A percentile compares a stretch with the other conserved stretches of the same genome.
These are phyloP conservation scores for Tilletia horrida DNA, from an alignment of 1,284 basidiomycete species.

Conservation along the genomic window DNA sequence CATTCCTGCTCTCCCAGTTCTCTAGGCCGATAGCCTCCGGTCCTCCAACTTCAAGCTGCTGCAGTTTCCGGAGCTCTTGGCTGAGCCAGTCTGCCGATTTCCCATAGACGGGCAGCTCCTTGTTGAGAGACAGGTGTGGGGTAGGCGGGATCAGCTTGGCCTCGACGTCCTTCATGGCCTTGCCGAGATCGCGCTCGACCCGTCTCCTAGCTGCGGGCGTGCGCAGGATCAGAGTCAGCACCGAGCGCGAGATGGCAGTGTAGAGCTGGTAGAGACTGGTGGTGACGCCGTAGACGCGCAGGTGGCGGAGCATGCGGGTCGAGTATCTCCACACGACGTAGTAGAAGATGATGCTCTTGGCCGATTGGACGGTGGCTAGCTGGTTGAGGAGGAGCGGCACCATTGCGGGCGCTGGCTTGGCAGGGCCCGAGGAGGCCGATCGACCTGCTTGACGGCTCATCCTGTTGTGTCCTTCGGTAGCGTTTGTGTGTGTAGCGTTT, in stretches of 20 bases:
- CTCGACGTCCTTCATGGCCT: conserved; percentile 46
- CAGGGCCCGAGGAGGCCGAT: neutral
- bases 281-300: conserved; percentile 42
- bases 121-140: conserved; percentile 31
- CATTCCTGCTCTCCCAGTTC: conserved; percentile 34
- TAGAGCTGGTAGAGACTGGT: conserved; percentile 42
- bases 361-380: conserved; percentile 20
- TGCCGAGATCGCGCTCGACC: conserved; percentile 42
- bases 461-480: neutral
- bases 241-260: conserved; percentile 27
- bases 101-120: conserved; percentile 40
- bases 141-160: conserved; percentile 43
- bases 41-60: conserved; percentile 40
- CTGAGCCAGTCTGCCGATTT: conserved; percentile 42
- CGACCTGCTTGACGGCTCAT: conserved; percentile 6
- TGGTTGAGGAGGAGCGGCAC: conserved; percentile 9
- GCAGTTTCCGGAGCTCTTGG: conserved; percentile 39
- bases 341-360: conserved; percentile 42
- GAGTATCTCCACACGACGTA: conserved; percentile 37
- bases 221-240: conserved; percentile 39
- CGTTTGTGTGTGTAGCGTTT: too few relatives aligned
- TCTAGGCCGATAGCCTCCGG: conserved; percentile 17
- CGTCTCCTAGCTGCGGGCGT: conserved; percentile 46
- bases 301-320: conserved; percentile 35
- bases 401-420: conserved; percentile 10